Base-by-base conservation (phyloP, 805 yeast species). In the Candida michaelii region DNA sequence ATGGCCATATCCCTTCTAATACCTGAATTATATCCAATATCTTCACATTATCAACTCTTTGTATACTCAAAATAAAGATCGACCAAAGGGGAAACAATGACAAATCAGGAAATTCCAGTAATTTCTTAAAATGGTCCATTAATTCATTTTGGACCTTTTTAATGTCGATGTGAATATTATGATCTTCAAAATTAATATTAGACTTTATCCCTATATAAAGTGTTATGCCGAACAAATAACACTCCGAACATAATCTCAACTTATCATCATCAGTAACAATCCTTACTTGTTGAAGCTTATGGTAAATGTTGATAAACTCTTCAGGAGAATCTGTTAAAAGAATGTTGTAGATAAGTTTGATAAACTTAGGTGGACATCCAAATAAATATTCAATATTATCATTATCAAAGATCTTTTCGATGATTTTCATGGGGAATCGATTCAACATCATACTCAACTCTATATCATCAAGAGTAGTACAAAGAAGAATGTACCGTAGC, bases 311-410 rank as follows among this genome's bases (percentile, higher is more conserved):
- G 11, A 21, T 10, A 23, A 4, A 15, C 9, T 21, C 30, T 18
- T 15, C 13, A 7, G 24, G 3, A 4, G 13, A 8, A 8, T 25
- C 16, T 17, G 31, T 27, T 56, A 48, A 3, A 3, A 23, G 12
- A 5, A 58, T 40, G n/a, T 52, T 42, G 34, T 56, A 50, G 17
- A 62, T 56, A 3, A 51, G 38, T 37, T 49, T 39, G 2, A 62
- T 39, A 11, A 63, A 48, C 32, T 51, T 38, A 2, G 68, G 65
- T 0, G 68, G 60, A 42, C 66, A 62, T 3, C 69, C 68, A 46
- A 59, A 54, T 58, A 62, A 53, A 29, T 60, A 60, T 36, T 63
- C 69, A 10, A 62, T 50, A 4, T 39, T 35, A 18, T 50, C 50
- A 27, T 35, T 44, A n/a, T 52, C 50, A 43, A 59, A 63, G 21